A percentile compares a stretch with the other conserved stretches of the same genome.
Evolutionary conservation across 495 filamentous ascomycete genomes (phyloP).

Genomic region (Annulohypoxylon nitens): DNA sequence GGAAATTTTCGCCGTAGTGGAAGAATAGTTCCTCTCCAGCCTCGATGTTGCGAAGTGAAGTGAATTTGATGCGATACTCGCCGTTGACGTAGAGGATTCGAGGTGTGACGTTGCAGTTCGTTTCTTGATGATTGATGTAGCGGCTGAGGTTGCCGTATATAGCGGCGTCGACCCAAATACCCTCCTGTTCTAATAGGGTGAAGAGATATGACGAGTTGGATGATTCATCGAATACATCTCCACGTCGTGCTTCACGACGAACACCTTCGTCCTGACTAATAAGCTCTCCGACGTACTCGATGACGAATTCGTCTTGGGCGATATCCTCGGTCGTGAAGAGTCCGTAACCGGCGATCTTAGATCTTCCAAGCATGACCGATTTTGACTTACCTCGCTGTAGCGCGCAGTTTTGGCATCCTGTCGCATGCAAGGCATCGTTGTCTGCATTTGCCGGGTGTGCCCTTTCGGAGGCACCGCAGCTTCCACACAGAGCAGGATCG

Average conservation of each 20-base stretch:
- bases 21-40: conserved; percentile 79
- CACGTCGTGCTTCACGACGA: conserved; percentile 65
- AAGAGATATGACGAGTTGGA: conserved; percentile 75
- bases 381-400: conserved; percentile 73
- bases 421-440: conserved; percentile 62
- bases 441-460: conserved; percentile 71
- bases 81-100: conserved; percentile 73
- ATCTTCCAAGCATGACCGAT: conserved; percentile 71
- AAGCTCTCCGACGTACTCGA: conserved; percentile 80
- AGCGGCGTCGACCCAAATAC: conserved; percentile 65
- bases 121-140: conserved; percentile 76
- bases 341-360: conserved; percentile 73
- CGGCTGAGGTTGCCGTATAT: conserved; percentile 69
- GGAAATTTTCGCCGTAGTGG: conserved; percentile 71
- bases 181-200: conserved; percentile 68
- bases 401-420: conserved; percentile 71
- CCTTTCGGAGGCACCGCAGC: conserved; percentile 72
- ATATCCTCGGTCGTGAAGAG: conserved; percentile 74
- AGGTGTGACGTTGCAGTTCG: conserved; percentile 66
- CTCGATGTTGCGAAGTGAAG: conserved; percentile 68
- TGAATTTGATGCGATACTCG: conserved; percentile 76
- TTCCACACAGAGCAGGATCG: conserved; percentile 74
- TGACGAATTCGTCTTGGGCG: conserved; percentile 70
- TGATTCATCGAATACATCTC: conserved; percentile 73
- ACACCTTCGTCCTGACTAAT: conserved; percentile 74